Evolutionary conservation across 2,329 filamentous ascomycete species (phyloP), one percentile per base, ranked within the genome.

Genomic region (Fusarium xylarioides): DNA sequence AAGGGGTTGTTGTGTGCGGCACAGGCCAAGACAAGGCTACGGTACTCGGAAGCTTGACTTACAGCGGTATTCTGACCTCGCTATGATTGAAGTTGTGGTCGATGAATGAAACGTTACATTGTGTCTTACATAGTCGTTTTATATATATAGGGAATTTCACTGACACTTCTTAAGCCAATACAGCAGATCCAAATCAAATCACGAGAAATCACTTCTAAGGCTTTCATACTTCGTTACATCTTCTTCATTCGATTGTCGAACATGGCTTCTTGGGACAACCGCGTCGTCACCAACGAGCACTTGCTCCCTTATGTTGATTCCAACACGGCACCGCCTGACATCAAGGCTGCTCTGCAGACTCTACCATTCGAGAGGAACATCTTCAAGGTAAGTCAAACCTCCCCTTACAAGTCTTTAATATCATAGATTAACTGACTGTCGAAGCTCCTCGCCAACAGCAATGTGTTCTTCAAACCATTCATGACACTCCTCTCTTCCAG

Each of bases 361-460:
- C 19, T 66, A 3, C 64, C 64, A 3, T 66, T 66, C 23, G 64
- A 67, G 9, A 67, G 64, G 28, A 67, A 67, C 38, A 67, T 67
- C 32, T 67, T 67, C 64, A 67, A 67, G 59, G 64, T 53, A 18
- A 16, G 44, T 5, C 56, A 11, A 0, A 1, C 44, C 7, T 14
- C 16, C 2, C 19, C 19, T 34, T 5, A 7, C 2, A 15, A n/a
- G 14, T 0, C 19, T 15, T 18, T 5, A 15, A 7, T 11, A 18
- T 3, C 16, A 28, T 18, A 40, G 4, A 10, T n/a, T 35, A 23
- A 23, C 15, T 15, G 2, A 4, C 10, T n/a, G 23, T 30, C 2
- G n/a, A 15, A 67, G 64, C 64, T 67, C 4, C 40, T 49, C 15
- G 64, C 64, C 11, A 67, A 63, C 26, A 67, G 64, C 35, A 53